Percentiles rank a stretch among this genome's conserved stretches.
Evolutionary conservation across 331 rosid species (phyloP).

Genomic region (Arachis monticola): DNA sequence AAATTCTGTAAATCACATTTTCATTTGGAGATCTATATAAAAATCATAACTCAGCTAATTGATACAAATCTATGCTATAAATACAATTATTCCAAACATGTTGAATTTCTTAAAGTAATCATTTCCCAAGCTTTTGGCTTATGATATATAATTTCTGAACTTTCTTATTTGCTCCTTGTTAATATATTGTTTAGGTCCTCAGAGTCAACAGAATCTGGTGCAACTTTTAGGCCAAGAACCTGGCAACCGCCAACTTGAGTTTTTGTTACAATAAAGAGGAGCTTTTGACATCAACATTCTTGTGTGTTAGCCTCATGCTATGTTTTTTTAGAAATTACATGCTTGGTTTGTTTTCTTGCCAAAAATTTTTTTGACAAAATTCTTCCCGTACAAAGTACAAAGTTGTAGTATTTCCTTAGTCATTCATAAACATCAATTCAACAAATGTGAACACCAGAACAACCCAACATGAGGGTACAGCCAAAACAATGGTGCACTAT

Average conservation of each 20-base stretch:
- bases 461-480: no score
- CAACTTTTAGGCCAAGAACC: slow-evolving; percentile 52
- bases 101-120: no score
- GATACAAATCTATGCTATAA: no score
- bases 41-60: no score
- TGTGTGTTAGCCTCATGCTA: neutral
- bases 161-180: neutral
- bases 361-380: slow-evolving; percentile 16
- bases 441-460: no score
- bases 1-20: slow-evolving; percentile 1
- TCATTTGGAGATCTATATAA: neutral
- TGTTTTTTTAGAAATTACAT: slow-evolving; percentile 10
- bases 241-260: slow-evolving; percentile 58
- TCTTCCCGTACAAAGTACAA: no score
- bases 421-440: no score
- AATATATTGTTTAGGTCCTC: slow-evolving; percentile 42
- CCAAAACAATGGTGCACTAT: no score
- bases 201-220: slow-evolving; percentile 53
- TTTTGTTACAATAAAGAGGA: slow-evolving; percentile 8
- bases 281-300: slow-evolving; percentile 21
- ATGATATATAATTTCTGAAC: no score
- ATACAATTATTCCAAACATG: no score
- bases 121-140: no score
- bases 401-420: no score
- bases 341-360: neutral